phyloP scores from a whole-genome alignment of 2,329 filamentous ascomycete genomes.

The Neocucurbitaria cava region DNA sequence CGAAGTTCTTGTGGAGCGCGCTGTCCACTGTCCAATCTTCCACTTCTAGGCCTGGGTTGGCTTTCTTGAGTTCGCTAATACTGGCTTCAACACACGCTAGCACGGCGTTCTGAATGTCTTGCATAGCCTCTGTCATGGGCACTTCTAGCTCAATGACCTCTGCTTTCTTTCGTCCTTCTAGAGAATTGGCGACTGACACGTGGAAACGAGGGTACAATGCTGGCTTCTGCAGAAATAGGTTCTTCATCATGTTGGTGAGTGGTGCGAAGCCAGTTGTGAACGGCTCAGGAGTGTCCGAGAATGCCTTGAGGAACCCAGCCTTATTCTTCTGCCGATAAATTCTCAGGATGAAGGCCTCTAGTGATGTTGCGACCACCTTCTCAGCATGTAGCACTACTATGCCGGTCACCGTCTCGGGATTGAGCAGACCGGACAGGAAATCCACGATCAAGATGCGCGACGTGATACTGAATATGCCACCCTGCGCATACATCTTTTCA shows the following conservation, averaged over 20 bases:
- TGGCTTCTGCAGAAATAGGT: constrained; percentile 85
- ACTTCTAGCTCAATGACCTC: constrained; percentile 98
- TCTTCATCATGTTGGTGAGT: constrained; percentile 87
- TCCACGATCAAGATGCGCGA: constrained; percentile 95
- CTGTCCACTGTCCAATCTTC: constrained; percentile 97
- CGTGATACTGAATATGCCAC: constrained; percentile 94
- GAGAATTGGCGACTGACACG: constrained; percentile 82
- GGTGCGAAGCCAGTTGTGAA: constrained; percentile 90
- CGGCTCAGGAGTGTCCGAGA: constrained; percentile 91
- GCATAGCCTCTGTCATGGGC: constrained; percentile 94
- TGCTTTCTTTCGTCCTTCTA: constrained; percentile 90
- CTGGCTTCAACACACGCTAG: constrained; percentile 96
- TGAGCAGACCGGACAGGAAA: constrained; percentile 80
- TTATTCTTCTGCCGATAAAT: constrained; percentile 97
- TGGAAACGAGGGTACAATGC: constrained; percentile 95
- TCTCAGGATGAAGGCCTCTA: constrained; percentile 93
- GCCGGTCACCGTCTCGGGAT: constrained; percentile 85
- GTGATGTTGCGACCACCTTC: constrained; percentile 79
- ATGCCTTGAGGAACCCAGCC: constrained; percentile 90
- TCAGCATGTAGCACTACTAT: constrained; percentile 89
- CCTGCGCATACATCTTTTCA: constrained; percentile 89
- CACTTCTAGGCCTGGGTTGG: constrained; percentile 89
- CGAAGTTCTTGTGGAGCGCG: constrained; percentile 90
- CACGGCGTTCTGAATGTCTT: constrained; percentile 89
- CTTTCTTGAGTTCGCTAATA: constrained; percentile 91